phyloP scores from a whole-genome alignment of 2,329 filamentous ascomycete species.

The Cladophialophora yegresii region DNA sequence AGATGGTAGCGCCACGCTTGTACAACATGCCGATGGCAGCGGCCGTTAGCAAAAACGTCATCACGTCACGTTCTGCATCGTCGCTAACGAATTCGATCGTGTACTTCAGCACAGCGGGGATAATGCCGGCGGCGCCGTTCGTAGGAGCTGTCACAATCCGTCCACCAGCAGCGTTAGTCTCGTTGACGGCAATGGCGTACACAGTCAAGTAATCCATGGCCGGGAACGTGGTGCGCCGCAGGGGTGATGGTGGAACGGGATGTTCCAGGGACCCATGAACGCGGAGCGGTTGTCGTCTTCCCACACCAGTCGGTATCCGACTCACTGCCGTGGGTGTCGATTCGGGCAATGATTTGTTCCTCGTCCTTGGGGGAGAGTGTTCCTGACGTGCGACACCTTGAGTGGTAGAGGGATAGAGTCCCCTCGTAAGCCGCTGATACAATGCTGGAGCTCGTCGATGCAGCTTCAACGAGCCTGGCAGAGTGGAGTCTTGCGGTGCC shows the following conservation, averaged over 20 bases:
- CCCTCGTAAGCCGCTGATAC: conserved; percentile 30
- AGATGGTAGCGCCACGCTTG: conserved; percentile 34
- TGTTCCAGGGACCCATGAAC: conserved; percentile 29
- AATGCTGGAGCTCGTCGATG: conserved; percentile 30
- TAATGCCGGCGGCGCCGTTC: conserved; percentile 33
- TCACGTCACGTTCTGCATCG: conserved; percentile 32
- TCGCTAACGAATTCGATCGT: conserved; percentile 31
- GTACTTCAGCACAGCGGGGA: conserved; percentile 34
- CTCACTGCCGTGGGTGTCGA: background rate
- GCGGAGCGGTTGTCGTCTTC: conserved; percentile 15
- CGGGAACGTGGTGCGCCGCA: conserved; percentile 25
- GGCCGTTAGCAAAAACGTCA: conserved; percentile 31
- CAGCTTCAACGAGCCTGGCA: conserved; percentile 31
- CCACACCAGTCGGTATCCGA: background rate
- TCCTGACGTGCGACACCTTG: conserved; percentile 6
- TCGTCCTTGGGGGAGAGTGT: background rate
- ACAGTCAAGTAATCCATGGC: conserved; percentile 33
- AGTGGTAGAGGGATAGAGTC: conserved; percentile 29
- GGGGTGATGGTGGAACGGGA: conserved; percentile 24
- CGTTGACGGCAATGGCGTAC: conserved; percentile 33
- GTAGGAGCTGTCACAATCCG: conserved; percentile 14
- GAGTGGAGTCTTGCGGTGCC: conserved; percentile 24
- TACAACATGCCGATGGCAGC: conserved; percentile 32
- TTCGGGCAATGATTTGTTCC: conserved; percentile 1
- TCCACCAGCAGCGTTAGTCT: conserved; percentile 26